A percentile compares a stretch with the other conserved stretches of the same genome.
phyloP scores from a whole-genome alignment of 495 filamentous ascomycete species.

The Penicillium manginii region DNA sequence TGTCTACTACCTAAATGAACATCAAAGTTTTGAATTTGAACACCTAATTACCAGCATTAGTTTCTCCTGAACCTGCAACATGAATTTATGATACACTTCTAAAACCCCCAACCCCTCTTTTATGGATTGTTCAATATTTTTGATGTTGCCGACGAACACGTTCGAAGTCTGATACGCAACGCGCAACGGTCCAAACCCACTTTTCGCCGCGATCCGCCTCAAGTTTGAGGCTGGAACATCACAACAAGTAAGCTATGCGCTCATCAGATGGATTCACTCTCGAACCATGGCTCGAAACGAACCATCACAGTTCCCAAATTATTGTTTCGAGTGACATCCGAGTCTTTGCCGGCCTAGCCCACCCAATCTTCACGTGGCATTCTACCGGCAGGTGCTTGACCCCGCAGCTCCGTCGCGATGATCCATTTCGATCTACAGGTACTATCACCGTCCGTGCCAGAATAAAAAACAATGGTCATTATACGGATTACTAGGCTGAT shows the following conservation, averaged over 20 bases:
- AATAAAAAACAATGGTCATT: slow-evolving; percentile 6
- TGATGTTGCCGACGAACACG: background rate
- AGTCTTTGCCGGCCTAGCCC: background rate
- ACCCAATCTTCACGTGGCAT: slow-evolving; percentile 7
- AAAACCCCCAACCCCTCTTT: background rate
- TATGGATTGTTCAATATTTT: background rate
- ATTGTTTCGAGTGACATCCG: slow-evolving; percentile 1
- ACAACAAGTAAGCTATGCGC: background rate
- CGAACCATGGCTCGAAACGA: slow-evolving; percentile 8
- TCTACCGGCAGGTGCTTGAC: background rate
- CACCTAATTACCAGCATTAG: too few species aligned
- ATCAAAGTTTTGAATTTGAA: too few species aligned
- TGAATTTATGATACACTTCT: too few species aligned
- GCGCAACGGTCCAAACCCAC: background rate
- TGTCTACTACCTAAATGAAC: too few species aligned
- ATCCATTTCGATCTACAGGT: slow-evolving; percentile 17
- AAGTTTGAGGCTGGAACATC: background rate
- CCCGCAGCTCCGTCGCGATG: slow-evolving; percentile 8
- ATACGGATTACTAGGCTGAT: background rate
- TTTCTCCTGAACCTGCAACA: too few species aligned
- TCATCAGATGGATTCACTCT: background rate
- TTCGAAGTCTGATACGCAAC: background rate
- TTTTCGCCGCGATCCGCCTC: background rate
- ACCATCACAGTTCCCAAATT: background rate
- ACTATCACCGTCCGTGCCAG: slow-evolving; percentile 13